These are phyloP conservation scores for Candida silvatica DNA, from an alignment of 805 yeast species.

Conservation along the genomic window DNA sequence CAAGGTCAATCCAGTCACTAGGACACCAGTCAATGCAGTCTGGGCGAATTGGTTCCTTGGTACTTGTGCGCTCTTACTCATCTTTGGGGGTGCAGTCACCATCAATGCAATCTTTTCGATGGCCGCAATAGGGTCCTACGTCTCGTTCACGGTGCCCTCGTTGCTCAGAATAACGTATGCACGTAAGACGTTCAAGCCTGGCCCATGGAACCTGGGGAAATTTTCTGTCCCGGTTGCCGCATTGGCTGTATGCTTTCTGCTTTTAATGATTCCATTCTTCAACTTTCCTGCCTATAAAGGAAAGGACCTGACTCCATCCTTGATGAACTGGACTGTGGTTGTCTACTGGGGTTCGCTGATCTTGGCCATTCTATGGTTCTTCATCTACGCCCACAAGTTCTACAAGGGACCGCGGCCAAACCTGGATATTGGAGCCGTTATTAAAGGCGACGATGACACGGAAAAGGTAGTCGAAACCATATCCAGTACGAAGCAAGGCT, in stretches of 20 bases:
- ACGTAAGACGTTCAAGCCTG: constrained; percentile 43
- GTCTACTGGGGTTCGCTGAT: constrained; percentile 55
- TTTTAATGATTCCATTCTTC: constrained; percentile 50
- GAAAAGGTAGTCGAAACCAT: no score
- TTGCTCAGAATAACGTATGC: constrained; percentile 49
- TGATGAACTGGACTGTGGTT: constrained; percentile 58
- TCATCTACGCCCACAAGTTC: constrained; percentile 47
- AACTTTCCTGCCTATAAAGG: constrained; percentile 47
- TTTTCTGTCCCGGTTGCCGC: constrained; percentile 40
- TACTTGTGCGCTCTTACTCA: constrained; percentile 45
- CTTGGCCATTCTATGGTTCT: constrained; percentile 40
- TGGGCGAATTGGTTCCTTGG: constrained; percentile 50
- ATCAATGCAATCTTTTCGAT: constrained; percentile 67
- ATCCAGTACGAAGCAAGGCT: no score
- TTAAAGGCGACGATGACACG: no score
- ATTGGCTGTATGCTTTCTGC: constrained; percentile 40
- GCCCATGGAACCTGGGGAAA: constrained; percentile 60
- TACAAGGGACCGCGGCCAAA: constrained; percentile 55
- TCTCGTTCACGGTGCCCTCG: constrained; percentile 61
- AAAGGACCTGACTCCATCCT: constrained; percentile 23
- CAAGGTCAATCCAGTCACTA: constrained; percentile 39
- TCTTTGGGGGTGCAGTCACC: constrained; percentile 52
- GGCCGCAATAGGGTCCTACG: constrained; percentile 62
- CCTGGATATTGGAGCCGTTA: no score
- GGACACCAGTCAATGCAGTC: constrained; percentile 60